These are phyloP conservation scores for Hygrophoropsis aurantiaca DNA, from an alignment of 768 basidiomycete species.

Conservation along the genomic window DNA sequence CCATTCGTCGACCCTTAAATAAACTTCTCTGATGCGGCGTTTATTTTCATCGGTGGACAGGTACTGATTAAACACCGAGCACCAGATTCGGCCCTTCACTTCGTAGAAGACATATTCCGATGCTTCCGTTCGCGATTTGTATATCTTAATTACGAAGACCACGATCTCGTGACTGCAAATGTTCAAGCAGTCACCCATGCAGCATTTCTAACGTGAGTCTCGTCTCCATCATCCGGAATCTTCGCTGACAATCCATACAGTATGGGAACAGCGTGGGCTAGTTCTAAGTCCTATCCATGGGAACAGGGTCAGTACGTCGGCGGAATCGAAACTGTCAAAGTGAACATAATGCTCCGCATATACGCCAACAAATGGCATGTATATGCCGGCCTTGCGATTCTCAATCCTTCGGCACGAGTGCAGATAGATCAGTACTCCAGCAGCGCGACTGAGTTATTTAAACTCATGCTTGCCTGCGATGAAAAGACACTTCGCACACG, in stretches of 20 bases:
- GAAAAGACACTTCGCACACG: slow-evolving; percentile 60
- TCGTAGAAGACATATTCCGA: slow-evolving; percentile 82
- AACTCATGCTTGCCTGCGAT: slow-evolving; percentile 80
- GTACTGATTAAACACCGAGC: slow-evolving; percentile 88
- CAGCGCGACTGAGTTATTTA: slow-evolving; percentile 87
- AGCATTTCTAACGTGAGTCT: slow-evolving; percentile 83
- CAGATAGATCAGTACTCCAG: slow-evolving; percentile 93
- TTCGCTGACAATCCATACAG: slow-evolving; percentile 41
- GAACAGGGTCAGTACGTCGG: slow-evolving; percentile 93
- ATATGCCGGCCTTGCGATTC: slow-evolving; percentile 96
- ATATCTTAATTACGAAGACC: slow-evolving; percentile 93
- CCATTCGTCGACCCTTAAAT: too few species aligned
- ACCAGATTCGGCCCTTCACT: slow-evolving; percentile 60
- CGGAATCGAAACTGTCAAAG: slow-evolving; percentile 97
- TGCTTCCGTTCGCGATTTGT: slow-evolving; percentile 86
- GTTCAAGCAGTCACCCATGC: slow-evolving; percentile 99
- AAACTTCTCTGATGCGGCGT: slow-evolving; percentile 1
- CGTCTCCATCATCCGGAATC: background rate
- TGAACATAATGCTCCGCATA: slow-evolving; percentile 91
- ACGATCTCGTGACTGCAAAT: slow-evolving; percentile 95
- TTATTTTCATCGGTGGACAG: too few species aligned
- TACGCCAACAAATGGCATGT: slow-evolving; percentile 99
- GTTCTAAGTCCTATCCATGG: slow-evolving; percentile 83
- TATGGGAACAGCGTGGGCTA: slow-evolving; percentile 97
- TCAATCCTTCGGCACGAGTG: slow-evolving; percentile 84